Percentiles rank a stretch among this genome's conserved stretches.
Evolutionary conservation across 441 rosid genomes (phyloP).

Genomic region (Eutrema salsugineum): DNA sequence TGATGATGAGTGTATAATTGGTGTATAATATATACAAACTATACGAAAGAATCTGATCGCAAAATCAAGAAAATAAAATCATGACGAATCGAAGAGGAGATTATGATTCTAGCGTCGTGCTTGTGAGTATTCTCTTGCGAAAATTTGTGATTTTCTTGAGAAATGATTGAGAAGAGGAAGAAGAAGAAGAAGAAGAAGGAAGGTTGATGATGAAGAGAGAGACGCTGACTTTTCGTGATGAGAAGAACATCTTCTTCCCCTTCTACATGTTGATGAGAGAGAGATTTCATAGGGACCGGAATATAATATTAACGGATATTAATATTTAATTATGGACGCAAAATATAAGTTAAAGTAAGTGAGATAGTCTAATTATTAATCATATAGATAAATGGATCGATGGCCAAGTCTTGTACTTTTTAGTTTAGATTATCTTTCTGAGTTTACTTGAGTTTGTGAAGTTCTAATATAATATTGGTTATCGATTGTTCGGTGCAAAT

Average conservation of each 20-base stretch:
- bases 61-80: constrained; percentile 11
- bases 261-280: constrained; percentile 17
- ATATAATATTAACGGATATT: constrained; percentile 20
- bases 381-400: constrained; percentile 13
- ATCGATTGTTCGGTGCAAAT: constrained; percentile 20
- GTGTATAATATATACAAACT: constrained; percentile 5
- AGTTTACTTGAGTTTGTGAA: constrained; percentile 30
- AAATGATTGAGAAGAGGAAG: constrained; percentile 14
- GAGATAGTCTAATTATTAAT: constrained; percentile 10
- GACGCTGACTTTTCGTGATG: constrained; percentile 86
- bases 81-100: background rate
- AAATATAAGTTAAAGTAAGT: constrained; percentile 22
- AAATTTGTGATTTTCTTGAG: constrained; percentile 5
- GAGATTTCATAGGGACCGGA: background rate
- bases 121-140: constrained; percentile 10
- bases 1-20: background rate
- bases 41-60: background rate
- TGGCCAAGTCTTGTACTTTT: constrained; percentile 33
- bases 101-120: background rate
- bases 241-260: constrained; percentile 33
- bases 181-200: constrained; percentile 3
- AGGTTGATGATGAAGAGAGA: constrained; percentile 31
- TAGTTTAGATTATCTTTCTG: constrained; percentile 30
- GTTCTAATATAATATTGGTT: constrained; percentile 25
- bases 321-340: constrained; percentile 15